These are phyloP conservation scores for Rhizopus arrhizus DNA, from an alignment of 371 early-diverging fungal genomes.

Conservation along the genomic window DNA sequence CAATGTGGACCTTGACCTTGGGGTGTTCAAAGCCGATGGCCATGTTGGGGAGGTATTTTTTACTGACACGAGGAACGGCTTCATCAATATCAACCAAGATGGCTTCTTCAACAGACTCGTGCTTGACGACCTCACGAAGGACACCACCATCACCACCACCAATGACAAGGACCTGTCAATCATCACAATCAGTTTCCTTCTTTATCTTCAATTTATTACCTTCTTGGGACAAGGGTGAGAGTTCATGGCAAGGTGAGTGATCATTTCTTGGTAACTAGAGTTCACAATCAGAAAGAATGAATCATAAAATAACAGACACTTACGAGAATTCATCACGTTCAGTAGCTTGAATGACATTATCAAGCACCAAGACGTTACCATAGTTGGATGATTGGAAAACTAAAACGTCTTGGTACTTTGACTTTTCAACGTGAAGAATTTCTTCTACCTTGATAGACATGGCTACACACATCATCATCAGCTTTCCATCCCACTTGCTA, in stretches of 20 bases:
- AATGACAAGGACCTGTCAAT: slow-evolving; percentile 85
- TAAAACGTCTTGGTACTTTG: slow-evolving; percentile 94
- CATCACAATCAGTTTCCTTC: neutral
- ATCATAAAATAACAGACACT: slow-evolving; percentile 29
- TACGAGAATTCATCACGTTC: slow-evolving; percentile 97
- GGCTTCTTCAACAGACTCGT: slow-evolving; percentile 87
- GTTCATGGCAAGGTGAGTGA: slow-evolving; percentile 93
- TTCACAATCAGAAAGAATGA: neutral
- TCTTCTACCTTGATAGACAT: slow-evolving; percentile 93
- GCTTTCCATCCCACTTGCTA: neutral
- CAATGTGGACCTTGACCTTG: slow-evolving; percentile 91
- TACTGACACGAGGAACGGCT: slow-evolving; percentile 87
- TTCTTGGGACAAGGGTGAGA: slow-evolving; percentile 94
- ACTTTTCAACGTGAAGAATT: slow-evolving; percentile 91
- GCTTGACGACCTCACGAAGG: slow-evolving; percentile 95
- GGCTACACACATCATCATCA: slow-evolving; percentile 54
- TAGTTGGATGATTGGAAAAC: slow-evolving; percentile 92
- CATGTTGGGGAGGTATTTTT: slow-evolving; percentile 92
- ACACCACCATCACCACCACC: slow-evolving; percentile 99
- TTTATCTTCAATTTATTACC: slow-evolving; percentile 40
- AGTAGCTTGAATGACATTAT: slow-evolving; percentile 96
- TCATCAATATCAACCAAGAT: slow-evolving; percentile 96
- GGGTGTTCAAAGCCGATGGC: slow-evolving; percentile 92
- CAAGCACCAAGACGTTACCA: slow-evolving; percentile 95
- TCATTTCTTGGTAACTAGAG: slow-evolving; percentile 95